Evolutionary conservation across 139 green algal species (phyloP).

Genomic region (Limnomonas spitsbergensis): DNA sequence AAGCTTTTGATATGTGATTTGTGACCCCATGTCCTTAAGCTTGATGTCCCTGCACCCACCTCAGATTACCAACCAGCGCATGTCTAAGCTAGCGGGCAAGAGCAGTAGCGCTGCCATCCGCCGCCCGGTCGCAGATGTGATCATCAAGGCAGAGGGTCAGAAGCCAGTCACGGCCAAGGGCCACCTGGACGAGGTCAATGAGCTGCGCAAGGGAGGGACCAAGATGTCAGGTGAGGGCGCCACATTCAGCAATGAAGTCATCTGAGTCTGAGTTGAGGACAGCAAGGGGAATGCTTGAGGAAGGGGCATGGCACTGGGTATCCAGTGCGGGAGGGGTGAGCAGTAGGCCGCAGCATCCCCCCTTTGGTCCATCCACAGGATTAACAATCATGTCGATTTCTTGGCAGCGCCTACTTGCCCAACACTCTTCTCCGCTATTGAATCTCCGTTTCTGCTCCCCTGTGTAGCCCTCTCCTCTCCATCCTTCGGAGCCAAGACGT

Average conservation of each 20-base stretch:
- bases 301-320: too few species aligned
- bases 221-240: constrained; percentile 17
- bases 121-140: constrained; percentile 40
- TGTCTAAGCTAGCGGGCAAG: constrained; percentile 51
- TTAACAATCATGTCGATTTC: too few species aligned
- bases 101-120: constrained; percentile 37
- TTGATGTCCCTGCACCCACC: too few species aligned
- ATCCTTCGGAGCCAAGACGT: constrained; percentile 13
- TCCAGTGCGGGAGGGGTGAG: too few species aligned
- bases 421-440: too few species aligned
- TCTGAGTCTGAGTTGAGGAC: too few species aligned
- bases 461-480: background rate
- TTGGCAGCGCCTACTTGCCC: too few species aligned
- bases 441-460: background rate
- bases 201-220: constrained; percentile 43
- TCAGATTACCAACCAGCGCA: constrained; percentile 47
- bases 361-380: too few species aligned
- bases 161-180: constrained; percentile 47
- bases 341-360: too few species aligned
- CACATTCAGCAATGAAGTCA: background rate
- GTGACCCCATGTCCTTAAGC: too few species aligned
- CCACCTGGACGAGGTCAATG: constrained; percentile 84
- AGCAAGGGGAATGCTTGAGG: too few species aligned
- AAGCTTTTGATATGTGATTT: too few species aligned
- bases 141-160: constrained; percentile 26